Percentiles rank a stretch among this genome's conserved stretches.
These are phyloP conservation scores for Lepidium africanum DNA, from an alignment of 345 rosid genomes.

Conservation along the genomic window DNA sequence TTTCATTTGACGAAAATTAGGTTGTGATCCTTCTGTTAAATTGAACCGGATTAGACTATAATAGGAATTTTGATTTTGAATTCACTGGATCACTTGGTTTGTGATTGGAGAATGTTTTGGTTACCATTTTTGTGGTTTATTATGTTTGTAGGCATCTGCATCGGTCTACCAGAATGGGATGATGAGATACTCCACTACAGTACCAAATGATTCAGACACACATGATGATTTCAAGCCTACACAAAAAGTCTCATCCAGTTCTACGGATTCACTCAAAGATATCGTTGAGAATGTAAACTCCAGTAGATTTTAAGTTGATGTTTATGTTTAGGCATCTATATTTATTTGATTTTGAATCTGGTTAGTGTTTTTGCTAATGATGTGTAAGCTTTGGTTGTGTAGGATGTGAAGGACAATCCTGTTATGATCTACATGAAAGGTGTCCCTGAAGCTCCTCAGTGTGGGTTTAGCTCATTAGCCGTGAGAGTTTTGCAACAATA, in stretches of 20 bases:
- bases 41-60: no score
- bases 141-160: constrained; percentile 40
- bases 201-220: constrained; percentile 71
- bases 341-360: background rate
- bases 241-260: constrained; percentile 42
- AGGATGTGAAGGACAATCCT: constrained; percentile 94
- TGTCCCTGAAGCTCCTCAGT: constrained; percentile 82
- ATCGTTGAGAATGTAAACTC: constrained; percentile 63
- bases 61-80: background rate
- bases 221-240: constrained; percentile 80
- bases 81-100: no score
- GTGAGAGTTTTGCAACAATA: constrained; percentile 72
- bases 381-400: constrained; percentile 12
- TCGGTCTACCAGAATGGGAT: constrained; percentile 34
- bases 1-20: background rate
- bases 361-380: background rate
- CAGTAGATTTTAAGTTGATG: background rate
- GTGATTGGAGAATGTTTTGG: no score
- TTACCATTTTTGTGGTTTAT: background rate
- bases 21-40: background rate
- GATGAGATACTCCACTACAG: constrained; percentile 42
- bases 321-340: background rate
- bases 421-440: constrained; percentile 98
- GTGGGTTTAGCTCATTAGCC: constrained; percentile 96
- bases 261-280: constrained; percentile 49